These are phyloP conservation scores for Penicillium sp. DNA, from an alignment of 2,329 filamentous ascomycete species.

Conservation along the genomic window DNA sequence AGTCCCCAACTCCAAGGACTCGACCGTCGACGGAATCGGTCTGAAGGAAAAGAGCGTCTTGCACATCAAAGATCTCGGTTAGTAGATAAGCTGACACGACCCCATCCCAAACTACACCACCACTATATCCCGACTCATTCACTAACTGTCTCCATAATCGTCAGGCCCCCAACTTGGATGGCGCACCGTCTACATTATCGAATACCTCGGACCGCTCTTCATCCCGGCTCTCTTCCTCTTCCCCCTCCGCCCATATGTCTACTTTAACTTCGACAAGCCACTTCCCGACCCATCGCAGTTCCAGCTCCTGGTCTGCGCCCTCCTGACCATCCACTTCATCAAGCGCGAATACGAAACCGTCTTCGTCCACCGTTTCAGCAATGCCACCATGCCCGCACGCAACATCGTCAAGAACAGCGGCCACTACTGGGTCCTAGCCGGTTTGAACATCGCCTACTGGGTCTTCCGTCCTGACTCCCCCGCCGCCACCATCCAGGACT, in stretches of 20 bases:
- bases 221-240: constrained; percentile 70
- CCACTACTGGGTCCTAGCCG: constrained; percentile 86
- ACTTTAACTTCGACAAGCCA: constrained; percentile 45
- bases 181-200: constrained; percentile 88
- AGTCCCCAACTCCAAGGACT: constrained; percentile 46
- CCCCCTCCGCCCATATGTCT: constrained; percentile 62
- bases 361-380: constrained; percentile 89
- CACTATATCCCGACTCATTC: too few relatives aligned
- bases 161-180: constrained; percentile 79
- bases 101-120: neutral
- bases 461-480: constrained; percentile 69
- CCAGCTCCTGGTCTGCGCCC: constrained; percentile 64
- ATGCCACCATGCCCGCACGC: constrained; percentile 78
- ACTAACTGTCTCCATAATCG: too few relatives aligned
- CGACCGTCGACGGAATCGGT: constrained; percentile 48
- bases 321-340: constrained; percentile 74
- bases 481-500: constrained; percentile 47
- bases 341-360: constrained; percentile 94
- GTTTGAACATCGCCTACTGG: constrained; percentile 71
- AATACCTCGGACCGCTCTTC: constrained; percentile 84
- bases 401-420: constrained; percentile 93
- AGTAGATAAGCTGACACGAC: neutral
- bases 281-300: constrained; percentile 49
- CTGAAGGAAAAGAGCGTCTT: constrained; percentile 54
- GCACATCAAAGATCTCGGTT: constrained; percentile 87